phyloP scores from a whole-genome alignment of 1,284 basidiomycete species.

The Kalmanozyma brasiliensis region DNA sequence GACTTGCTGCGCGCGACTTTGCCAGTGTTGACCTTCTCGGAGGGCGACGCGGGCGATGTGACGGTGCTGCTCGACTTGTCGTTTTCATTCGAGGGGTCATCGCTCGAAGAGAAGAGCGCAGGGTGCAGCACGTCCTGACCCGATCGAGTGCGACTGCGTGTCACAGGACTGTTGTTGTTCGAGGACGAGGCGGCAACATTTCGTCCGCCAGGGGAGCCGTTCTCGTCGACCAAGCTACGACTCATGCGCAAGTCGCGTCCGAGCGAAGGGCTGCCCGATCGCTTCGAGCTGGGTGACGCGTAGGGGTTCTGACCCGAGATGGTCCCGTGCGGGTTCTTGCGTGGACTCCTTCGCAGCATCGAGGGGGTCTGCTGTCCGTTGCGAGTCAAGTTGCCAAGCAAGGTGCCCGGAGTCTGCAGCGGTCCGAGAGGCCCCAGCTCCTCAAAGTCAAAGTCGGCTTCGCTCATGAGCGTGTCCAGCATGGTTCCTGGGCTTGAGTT shows the following conservation, averaged over 20 bases:
- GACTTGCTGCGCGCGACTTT: constrained; percentile 9
- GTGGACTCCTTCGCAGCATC: constrained; percentile 60
- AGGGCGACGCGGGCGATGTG: constrained; percentile 52
- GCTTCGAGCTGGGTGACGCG: constrained; percentile 37
- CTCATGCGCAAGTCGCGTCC: constrained; percentile 17
- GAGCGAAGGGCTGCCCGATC: constrained; percentile 20
- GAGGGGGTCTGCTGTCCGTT: constrained; percentile 18
- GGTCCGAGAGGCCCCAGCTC: constrained; percentile 39
- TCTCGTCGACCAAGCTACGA: neutral
- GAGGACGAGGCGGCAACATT: constrained; percentile 13
- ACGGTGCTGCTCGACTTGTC: constrained; percentile 48
- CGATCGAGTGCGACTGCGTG: constrained; percentile 44
- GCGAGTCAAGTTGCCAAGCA: constrained; percentile 23
- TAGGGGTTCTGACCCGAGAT: constrained; percentile 59
- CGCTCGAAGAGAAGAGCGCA: constrained; percentile 49
- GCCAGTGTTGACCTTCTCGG: constrained; percentile 12
- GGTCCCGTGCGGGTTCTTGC: constrained; percentile 64
- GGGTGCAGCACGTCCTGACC: constrained; percentile 41
- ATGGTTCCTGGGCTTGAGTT: constrained; percentile 64
- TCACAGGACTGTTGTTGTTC: constrained; percentile 49
- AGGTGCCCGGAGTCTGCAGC: constrained; percentile 40
- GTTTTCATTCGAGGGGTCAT: constrained; percentile 15
- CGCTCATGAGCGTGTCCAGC: constrained; percentile 60
- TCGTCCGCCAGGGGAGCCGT: constrained; percentile 16
- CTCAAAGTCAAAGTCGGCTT: constrained; percentile 59